Conservation (phyloP, 768 basidiomycete genomes). For the Neoboletus magnificus region DNA sequence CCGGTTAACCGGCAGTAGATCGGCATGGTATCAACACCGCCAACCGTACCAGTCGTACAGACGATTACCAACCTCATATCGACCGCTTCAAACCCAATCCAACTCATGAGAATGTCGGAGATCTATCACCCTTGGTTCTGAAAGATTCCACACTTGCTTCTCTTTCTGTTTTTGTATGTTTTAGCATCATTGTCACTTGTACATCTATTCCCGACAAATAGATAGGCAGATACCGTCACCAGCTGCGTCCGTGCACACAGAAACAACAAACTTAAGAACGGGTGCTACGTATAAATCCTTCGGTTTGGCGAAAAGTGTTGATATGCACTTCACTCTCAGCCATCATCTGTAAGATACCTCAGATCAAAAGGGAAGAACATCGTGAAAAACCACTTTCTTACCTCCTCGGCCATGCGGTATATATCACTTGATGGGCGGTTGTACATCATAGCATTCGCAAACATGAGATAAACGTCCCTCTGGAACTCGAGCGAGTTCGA, state of each 20-base stretch:
- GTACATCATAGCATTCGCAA: constrained; percentile 97
- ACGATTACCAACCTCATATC: constrained; percentile 82
- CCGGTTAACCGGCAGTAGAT: constrained; percentile 18
- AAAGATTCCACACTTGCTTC: not conserved
- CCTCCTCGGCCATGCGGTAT: constrained; percentile 89
- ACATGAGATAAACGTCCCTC: constrained; percentile 89
- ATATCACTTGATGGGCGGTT: constrained; percentile 85
- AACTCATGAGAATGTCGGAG: constrained; percentile 84
- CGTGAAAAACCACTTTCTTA: constrained; percentile 37
- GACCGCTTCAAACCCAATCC: constrained; percentile 80
- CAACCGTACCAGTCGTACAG: constrained; percentile 58
- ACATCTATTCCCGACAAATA: constrained; percentile 2
- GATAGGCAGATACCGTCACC: not conserved
- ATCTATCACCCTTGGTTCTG: constrained; percentile 85
- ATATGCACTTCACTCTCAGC: constrained; percentile 65
- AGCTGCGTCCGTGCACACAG: not conserved
- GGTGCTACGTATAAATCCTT: constrained; percentile 56
- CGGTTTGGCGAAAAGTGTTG: constrained; percentile 69
- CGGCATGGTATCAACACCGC: constrained; percentile 20
- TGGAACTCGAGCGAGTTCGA: constrained; percentile 83
- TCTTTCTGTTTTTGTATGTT: not conserved
- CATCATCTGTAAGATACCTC: constrained; percentile 57
- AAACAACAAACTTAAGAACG: constrained; percentile 20
- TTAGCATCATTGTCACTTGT: constrained; percentile 1
- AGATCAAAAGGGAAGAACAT: not conserved